phyloP scores from a whole-genome alignment of 129 eudicot species.

The Dittrichia graveolens region DNA sequence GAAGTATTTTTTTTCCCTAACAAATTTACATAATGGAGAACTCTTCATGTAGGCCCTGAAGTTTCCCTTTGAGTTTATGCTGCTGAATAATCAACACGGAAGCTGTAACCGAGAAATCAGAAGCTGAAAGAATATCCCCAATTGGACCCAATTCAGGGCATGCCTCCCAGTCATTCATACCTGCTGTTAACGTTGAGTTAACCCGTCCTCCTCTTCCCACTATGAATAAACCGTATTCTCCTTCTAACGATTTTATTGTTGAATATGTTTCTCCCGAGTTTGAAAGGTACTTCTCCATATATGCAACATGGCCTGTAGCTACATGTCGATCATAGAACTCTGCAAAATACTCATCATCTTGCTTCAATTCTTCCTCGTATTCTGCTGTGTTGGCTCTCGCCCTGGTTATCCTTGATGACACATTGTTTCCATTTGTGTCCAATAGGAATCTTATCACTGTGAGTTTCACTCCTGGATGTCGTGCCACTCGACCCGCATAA shows the following conservation, averaged over 20 bases:
- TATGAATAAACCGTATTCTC: constrained; percentile 67
- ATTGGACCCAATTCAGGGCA: constrained; percentile 95
- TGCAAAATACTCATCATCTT: constrained; percentile 83
- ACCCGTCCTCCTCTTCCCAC: constrained; percentile 89
- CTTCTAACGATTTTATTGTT: constrained; percentile 70
- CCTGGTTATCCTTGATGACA: constrained; percentile 48
- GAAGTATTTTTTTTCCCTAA: not conserved
- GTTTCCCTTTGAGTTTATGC: constrained; percentile 68
- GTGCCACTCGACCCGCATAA: constrained; percentile 77
- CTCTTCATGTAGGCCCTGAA: constrained; percentile 73
- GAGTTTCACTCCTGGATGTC: constrained; percentile 81
- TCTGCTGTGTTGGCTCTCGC: constrained; percentile 51
- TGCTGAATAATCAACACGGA: constrained; percentile 87
- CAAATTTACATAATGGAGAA: constrained; percentile 62
- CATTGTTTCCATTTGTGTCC: constrained; percentile 59
- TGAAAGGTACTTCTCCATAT: constrained; percentile 75
- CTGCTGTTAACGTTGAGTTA: constrained; percentile 71
- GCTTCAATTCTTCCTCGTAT: constrained; percentile 82
- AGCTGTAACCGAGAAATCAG: constrained; percentile 62
- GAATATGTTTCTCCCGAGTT: constrained; percentile 88
- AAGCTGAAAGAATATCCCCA: constrained; percentile 85
- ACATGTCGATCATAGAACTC: constrained; percentile 80
- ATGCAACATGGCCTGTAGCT: constrained; percentile 73
- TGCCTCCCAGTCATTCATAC: constrained; percentile 98
- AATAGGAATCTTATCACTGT: constrained; percentile 76